Percentiles rank a stretch among this genome's conserved stretches.
These are phyloP conservation scores for Alternaria arborescens DNA, from an alignment of 2,329 filamentous ascomycete genomes.

Conservation along the genomic window DNA sequence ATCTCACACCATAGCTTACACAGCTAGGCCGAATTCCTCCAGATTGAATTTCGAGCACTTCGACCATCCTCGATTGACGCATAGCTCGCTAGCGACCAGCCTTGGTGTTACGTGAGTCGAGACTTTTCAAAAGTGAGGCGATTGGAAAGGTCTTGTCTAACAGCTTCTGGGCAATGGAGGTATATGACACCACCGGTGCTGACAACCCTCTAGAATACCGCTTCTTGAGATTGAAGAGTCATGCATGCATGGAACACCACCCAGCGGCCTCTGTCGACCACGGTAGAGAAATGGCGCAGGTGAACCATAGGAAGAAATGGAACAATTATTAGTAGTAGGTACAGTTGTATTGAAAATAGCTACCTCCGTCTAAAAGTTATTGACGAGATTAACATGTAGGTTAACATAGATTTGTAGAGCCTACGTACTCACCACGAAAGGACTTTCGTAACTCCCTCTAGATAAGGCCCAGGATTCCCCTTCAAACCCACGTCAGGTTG, in stretches of 20 bases:
- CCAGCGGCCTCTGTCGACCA: slow-evolving; percentile 89
- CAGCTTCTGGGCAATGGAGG: neutral
- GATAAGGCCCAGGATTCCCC: too few species aligned
- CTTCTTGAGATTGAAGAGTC: slow-evolving; percentile 85
- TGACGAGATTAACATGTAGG: too few species aligned
- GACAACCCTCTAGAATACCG: slow-evolving; percentile 54
- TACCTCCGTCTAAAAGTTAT: too few species aligned
- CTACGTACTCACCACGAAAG: too few species aligned
- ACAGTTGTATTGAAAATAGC: too few species aligned
- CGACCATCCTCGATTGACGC: neutral
- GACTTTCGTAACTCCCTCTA: too few species aligned
- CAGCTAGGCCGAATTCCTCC: neutral
- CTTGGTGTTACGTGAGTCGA: neutral
- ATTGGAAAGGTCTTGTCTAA: neutral
- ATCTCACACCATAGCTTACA: neutral
- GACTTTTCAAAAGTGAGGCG: neutral
- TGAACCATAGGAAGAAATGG: slow-evolving; percentile 54
- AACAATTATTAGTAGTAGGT: too few species aligned
- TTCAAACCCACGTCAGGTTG: too few species aligned
- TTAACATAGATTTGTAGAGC: too few species aligned
- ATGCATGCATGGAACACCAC: slow-evolving; percentile 90
- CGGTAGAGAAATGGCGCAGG: slow-evolving; percentile 93
- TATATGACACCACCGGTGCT: neutral
- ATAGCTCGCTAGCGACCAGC: neutral
- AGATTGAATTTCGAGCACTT: neutral